These are phyloP conservation scores for Pelargonium citronellum DNA, from an alignment of 441 rosid genomes.

Conservation along the genomic window DNA sequence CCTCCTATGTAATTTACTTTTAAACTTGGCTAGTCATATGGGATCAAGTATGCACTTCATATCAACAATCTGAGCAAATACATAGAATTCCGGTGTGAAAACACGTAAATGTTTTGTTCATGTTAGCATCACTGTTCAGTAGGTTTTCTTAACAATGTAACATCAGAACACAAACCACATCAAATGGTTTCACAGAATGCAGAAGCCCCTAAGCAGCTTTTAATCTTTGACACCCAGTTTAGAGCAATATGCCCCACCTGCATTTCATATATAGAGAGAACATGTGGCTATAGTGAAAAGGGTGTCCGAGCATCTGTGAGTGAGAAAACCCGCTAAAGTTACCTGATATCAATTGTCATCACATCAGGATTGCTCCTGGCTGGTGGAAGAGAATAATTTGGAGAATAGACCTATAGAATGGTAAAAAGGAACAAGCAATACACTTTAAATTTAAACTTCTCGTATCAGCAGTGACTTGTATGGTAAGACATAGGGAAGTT, in stretches of 20 bases:
- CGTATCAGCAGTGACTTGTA: background rate
- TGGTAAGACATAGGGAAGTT: background rate
- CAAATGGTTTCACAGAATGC: background rate
- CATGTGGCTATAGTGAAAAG: background rate
- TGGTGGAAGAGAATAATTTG: conserved; percentile 52
- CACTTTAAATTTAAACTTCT: background rate
- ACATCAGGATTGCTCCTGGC: conserved; percentile 38
- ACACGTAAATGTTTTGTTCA: background rate
- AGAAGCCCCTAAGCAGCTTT: background rate
- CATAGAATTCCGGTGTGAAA: background rate
- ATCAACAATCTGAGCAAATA: too few relatives aligned
- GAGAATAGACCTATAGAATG: conserved; percentile 48
- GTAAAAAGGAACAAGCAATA: background rate
- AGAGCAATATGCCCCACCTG: background rate
- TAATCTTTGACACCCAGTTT: too few relatives aligned
- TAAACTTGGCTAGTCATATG: too few relatives aligned
- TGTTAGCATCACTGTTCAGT: background rate
- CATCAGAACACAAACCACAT: background rate
- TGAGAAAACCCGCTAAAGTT: conserved; percentile 16
- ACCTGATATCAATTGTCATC: conserved; percentile 56
- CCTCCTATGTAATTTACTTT: too few relatives aligned
- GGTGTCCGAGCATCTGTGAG: background rate
- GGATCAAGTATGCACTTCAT: too few relatives aligned
- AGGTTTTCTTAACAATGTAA: background rate
- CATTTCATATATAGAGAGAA: background rate